Conservation (phyloP, 2,329 filamentous ascomycete species). For the Diaporthe vaccinii region DNA sequence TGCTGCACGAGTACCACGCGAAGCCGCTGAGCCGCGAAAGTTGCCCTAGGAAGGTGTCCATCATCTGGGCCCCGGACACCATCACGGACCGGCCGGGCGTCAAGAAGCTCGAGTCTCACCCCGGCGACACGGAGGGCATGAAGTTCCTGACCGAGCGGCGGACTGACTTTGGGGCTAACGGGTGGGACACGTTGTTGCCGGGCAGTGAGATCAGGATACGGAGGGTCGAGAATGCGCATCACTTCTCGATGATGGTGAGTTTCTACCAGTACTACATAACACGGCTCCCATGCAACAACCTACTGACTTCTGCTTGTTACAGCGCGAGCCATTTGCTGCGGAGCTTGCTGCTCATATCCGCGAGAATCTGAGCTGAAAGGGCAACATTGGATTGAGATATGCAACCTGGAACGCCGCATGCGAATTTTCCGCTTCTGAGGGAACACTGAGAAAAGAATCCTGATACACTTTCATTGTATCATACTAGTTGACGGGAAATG, state of each 20-base stretch:
- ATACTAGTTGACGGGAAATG: neutral
- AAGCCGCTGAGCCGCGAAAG: neutral
- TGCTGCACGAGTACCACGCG: conserved; percentile 26
- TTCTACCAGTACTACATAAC: fast-evolving
- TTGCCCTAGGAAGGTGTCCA: conserved; percentile 14
- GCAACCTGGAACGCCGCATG: neutral
- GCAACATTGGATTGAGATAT: neutral
- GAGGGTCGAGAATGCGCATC: conserved; percentile 20
- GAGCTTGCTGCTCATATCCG: conserved; percentile 25
- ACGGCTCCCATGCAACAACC: fast-evolving
- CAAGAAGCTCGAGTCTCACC: conserved; percentile 18
- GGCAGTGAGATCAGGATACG: neutral
- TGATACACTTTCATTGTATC: neutral
- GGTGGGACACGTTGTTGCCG: conserved; percentile 14
- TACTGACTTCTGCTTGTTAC: neutral
- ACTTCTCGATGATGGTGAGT: conserved; percentile 34
- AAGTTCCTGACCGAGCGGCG: conserved; percentile 30
- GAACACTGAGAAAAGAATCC: neutral
- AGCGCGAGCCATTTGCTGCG: conserved; percentile 23
- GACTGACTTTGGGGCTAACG: conserved; percentile 24
- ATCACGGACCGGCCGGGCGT: conserved; percentile 20
- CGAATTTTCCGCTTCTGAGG: too few relatives aligned
- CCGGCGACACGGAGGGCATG: conserved; percentile 26
- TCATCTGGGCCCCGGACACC: conserved; percentile 34
- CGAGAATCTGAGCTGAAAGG: neutral